These are phyloP conservation scores for Fusarium incarnatum DNA, from an alignment of 2,329 filamentous ascomycete species.

Conservation along the genomic window DNA sequence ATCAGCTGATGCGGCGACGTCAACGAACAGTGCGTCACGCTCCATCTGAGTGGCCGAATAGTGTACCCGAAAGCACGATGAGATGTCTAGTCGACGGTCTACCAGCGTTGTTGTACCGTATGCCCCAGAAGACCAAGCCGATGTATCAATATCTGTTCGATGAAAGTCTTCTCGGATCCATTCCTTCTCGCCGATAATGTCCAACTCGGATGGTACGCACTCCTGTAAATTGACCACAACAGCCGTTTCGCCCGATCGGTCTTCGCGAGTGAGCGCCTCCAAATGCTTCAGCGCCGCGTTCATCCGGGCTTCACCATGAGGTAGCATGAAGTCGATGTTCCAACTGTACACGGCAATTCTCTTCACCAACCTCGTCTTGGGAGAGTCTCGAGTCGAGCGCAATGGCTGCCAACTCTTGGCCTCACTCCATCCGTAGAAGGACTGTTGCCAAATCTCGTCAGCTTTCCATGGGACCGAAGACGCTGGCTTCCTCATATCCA, in stretches of 20 bases:
- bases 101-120: constrained; percentile 67
- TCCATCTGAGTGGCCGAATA: constrained; percentile 62
- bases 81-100: constrained; percentile 58
- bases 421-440: neutral
- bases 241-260: constrained; percentile 36
- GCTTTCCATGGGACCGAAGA: neutral
- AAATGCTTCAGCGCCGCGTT: constrained; percentile 49
- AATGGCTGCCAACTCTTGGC: neutral
- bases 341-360: constrained; percentile 50
- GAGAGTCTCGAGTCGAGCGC: neutral
- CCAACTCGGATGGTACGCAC: constrained; percentile 60
- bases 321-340: constrained; percentile 55
- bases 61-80: constrained; percentile 61
- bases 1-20: constrained; percentile 37
- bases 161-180: constrained; percentile 63
- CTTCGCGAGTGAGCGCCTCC: constrained; percentile 3
- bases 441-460: neutral
- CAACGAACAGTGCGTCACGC: constrained; percentile 67
- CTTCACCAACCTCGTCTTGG: neutral
- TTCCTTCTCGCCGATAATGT: constrained; percentile 54
- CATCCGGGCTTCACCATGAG: constrained; percentile 49
- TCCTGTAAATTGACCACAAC: constrained; percentile 65
- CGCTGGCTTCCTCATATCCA: neutral
- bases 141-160: constrained; percentile 59
- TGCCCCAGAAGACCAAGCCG: constrained; percentile 57